phyloP scores from a whole-genome alignment of 2,329 filamentous ascomycete genomes.

The Fusarium robinianum region DNA sequence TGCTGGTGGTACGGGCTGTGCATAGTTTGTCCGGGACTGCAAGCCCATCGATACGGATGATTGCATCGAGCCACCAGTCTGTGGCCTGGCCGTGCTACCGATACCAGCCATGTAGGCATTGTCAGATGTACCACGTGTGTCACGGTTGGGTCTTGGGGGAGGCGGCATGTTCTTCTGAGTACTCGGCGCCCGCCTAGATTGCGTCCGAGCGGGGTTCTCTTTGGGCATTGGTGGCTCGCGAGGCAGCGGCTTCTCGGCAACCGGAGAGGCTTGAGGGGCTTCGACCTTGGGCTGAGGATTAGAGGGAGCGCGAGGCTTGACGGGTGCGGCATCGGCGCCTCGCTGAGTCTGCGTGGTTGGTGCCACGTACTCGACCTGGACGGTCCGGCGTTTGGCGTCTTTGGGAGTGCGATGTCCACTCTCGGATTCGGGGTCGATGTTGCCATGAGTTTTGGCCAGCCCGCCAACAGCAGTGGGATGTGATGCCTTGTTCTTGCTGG shows the following conservation, averaged over 20 bases:
- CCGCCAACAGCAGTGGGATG: conserved; percentile 60
- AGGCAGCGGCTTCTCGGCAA: conserved; percentile 62
- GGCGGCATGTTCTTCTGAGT: conserved; percentile 47
- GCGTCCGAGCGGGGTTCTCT: conserved; percentile 48
- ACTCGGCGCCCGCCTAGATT: conserved; percentile 52
- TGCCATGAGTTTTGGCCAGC: conserved; percentile 73
- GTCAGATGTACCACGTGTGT: conserved; percentile 47
- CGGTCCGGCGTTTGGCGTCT: conserved; percentile 89
- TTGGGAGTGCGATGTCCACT: conserved; percentile 65
- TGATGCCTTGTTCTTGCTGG: conserved; percentile 68
- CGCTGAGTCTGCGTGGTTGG: conserved; percentile 84
- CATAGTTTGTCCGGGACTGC: conserved; percentile 70
- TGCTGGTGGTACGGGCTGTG: conserved; percentile 83
- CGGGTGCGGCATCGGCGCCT: conserved; percentile 50
- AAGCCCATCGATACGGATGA: conserved; percentile 69
- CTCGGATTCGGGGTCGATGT: conserved; percentile 70
- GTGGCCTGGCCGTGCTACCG: conserved; percentile 63
- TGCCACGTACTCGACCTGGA: conserved; percentile 97
- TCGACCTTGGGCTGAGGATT: conserved; percentile 51
- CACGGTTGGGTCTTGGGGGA: conserved; percentile 35
- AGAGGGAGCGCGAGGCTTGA: conserved; percentile 34
- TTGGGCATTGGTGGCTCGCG: conserved; percentile 57
- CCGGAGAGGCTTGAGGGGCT: conserved; percentile 40
- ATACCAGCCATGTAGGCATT: conserved; percentile 49
- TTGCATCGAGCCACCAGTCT: conserved; percentile 80